Percentiles rank a stretch among this genome's conserved stretches.
These are phyloP conservation scores for Pichia norvegensis DNA, from an alignment of 1,139 yeast species.

Conservation along the genomic window DNA sequence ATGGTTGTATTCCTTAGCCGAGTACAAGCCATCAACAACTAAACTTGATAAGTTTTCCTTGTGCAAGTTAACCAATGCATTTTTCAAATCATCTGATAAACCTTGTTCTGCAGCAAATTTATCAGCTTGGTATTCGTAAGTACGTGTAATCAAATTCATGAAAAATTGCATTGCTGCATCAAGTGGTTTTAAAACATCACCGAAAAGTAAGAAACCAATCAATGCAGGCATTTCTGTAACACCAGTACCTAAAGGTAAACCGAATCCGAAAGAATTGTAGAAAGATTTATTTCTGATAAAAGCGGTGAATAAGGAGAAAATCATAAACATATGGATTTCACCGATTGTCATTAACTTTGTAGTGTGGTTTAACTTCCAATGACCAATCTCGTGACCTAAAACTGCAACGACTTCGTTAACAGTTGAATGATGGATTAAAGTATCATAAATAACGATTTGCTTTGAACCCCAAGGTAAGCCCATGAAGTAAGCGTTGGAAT, in stretches of 20 bases:
- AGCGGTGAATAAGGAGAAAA: slow-evolving; percentile 67
- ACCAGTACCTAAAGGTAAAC: slow-evolving; percentile 8
- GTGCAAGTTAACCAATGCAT: slow-evolving; percentile 66
- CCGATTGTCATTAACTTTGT: slow-evolving; percentile 57
- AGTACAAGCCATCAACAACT: slow-evolving; percentile 84
- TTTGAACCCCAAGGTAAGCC: slow-evolving; percentile 92
- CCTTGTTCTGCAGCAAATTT: slow-evolving; percentile 72
- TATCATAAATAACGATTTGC: slow-evolving; percentile 88
- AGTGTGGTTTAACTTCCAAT: slow-evolving; percentile 88
- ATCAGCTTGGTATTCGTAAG: slow-evolving; percentile 91
- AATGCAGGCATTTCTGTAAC: slow-evolving; percentile 51
- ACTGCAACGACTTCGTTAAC: slow-evolving; percentile 85
- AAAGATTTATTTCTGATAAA: slow-evolving; percentile 74
- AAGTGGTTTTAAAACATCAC: slow-evolving; percentile 69
- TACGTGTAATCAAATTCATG: slow-evolving; percentile 67
- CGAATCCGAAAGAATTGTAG: slow-evolving; percentile 72
- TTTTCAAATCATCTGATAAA: slow-evolving; percentile 57
- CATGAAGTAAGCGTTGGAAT: slow-evolving; percentile 91
- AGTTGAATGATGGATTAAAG: slow-evolving; percentile 73
- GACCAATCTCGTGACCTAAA: slow-evolving; percentile 95
- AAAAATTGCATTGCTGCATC: slow-evolving; percentile 61
- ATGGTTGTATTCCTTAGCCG: slow-evolving; percentile 84
- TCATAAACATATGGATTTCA: slow-evolving; percentile 55
- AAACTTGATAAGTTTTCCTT: slow-evolving; percentile 74
- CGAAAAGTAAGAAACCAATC: slow-evolving; percentile 71